phyloP scores from a whole-genome alignment of 179 eudicot genomes.

The Camellia oleifera region DNA sequence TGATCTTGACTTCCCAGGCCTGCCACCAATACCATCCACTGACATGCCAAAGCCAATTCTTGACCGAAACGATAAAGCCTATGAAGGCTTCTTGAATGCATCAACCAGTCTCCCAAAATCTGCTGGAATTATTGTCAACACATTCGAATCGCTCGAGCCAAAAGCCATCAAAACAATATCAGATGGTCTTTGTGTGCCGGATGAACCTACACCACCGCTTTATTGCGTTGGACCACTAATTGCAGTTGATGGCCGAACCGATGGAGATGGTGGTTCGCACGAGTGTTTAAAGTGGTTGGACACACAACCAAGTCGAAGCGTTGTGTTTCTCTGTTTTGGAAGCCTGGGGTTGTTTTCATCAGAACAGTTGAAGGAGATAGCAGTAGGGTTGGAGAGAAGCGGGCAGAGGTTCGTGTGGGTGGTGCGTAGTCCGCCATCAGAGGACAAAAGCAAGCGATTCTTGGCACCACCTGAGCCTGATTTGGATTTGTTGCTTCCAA shows the following conservation, averaged over 20 bases:
- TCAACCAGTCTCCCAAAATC: conserved; percentile 19
- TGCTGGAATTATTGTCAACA: conserved; percentile 43
- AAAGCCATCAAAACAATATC: conserved; percentile 24
- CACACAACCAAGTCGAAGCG: conserved; percentile 45
- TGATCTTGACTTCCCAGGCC: conserved; percentile 29
- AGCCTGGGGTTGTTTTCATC: conserved; percentile 34
- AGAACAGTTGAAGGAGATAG: conserved; percentile 53
- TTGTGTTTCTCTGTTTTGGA: conserved; percentile 56
- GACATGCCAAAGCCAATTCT: conserved; percentile 25
- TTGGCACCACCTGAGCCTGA: conserved; percentile 37
- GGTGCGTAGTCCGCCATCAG: conserved; percentile 41
- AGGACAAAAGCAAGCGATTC: conserved; percentile 18
- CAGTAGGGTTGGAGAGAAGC: conserved; percentile 54
- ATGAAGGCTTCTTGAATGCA: conserved; percentile 24
- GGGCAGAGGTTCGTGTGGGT: conserved; percentile 66
- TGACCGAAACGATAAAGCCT: conserved; percentile 23
- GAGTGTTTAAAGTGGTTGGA: conserved; percentile 58
- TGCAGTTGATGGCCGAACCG: not conserved
- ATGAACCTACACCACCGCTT: conserved; percentile 37
- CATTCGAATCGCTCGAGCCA: conserved; percentile 40
- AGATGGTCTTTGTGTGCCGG: conserved; percentile 33
- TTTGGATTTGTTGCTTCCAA: conserved; percentile 38
- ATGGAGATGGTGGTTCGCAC: not conserved
- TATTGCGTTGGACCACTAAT: conserved; percentile 44
- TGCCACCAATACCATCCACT: conserved; percentile 28